phyloP scores from a whole-genome alignment of 2,329 filamentous ascomycete genomes.

The Penicillium psychrosexuale region DNA sequence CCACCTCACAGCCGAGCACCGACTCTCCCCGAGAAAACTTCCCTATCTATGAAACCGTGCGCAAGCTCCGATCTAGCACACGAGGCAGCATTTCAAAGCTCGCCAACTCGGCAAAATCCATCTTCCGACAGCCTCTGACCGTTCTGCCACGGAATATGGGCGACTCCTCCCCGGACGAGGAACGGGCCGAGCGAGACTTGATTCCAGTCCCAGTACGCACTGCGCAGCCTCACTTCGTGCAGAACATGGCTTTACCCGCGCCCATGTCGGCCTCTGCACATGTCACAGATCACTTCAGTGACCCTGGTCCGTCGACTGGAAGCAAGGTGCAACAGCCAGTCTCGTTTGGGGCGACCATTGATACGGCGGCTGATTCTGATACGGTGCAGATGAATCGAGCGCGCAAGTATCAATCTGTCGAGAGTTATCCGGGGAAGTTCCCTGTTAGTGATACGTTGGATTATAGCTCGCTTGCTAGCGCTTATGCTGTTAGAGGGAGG shows the following conservation, averaged over 20 bases:
- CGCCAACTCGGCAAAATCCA: background rate
- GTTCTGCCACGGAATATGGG: background rate
- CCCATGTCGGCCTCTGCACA: background rate
- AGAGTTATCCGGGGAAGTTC: constrained; percentile 34
- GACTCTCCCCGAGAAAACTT: background rate
- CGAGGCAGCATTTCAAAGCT: constrained; percentile 2
- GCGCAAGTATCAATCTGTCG: constrained; percentile 21
- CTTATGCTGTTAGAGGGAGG: constrained; percentile 22
- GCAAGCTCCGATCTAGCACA: constrained; percentile 1
- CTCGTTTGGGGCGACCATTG: constrained; percentile 6
- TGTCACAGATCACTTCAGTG: constrained; percentile 3
- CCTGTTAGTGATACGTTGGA: constrained; percentile 32
- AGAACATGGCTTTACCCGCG: background rate
- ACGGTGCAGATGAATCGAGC: constrained; percentile 14
- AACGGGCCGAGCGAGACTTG: background rate
- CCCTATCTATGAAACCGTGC: constrained; percentile 11
- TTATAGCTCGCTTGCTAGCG: constrained; percentile 26
- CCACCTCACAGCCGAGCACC: background rate
- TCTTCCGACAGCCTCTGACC: background rate
- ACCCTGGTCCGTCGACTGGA: constrained; percentile 3
- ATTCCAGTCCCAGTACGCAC: background rate
- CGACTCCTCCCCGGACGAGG: background rate
- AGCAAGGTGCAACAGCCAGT: background rate
- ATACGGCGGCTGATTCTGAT: constrained; percentile 4
- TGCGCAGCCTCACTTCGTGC: background rate